A percentile compares a stretch with the other conserved stretches of the same genome.
phyloP scores from a whole-genome alignment of 805 yeast species.

The Alloascoidea hylecoeti region DNA sequence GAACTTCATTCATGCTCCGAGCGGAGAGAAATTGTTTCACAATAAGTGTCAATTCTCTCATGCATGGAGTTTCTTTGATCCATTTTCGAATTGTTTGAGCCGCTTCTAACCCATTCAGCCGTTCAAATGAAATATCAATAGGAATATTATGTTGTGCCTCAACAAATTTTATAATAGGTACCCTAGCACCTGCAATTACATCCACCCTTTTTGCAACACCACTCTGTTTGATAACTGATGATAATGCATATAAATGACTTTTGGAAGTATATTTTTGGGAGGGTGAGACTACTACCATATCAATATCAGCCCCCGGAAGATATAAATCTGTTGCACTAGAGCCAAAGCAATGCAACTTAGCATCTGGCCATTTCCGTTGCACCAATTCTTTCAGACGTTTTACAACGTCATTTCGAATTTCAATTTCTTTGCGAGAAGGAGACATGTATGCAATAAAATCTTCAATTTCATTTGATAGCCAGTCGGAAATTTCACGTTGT shows the following conservation, averaged over 20 bases:
- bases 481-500: conserved; percentile 68
- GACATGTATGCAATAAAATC: conserved; percentile 80
- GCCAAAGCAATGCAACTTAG: conserved; percentile 80
- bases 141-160: conserved; percentile 60
- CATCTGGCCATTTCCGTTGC: conserved; percentile 55
- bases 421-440: conserved; percentile 65
- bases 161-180: conserved; percentile 85
- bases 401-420: conserved; percentile 52
- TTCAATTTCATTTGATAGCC: conserved; percentile 75
- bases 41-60: conserved; percentile 69
- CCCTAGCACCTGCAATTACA: conserved; percentile 81
- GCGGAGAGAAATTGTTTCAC: conserved; percentile 76
- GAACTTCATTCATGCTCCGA: conserved; percentile 72
- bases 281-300: conserved; percentile 69
- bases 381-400: conserved; percentile 38
- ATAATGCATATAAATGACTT: conserved; percentile 54
- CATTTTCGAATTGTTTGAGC: conserved; percentile 67
- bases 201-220: conserved; percentile 61
- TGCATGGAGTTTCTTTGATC: conserved; percentile 60
- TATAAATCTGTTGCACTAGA: conserved; percentile 89
- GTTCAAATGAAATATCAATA: conserved; percentile 83
- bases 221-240: conserved; percentile 49
- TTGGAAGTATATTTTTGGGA: conserved; percentile 44
- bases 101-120: conserved; percentile 55
- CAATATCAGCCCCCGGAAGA: conserved; percentile 91